A percentile compares a stretch with the other conserved stretches of the same genome.
phyloP scores from a whole-genome alignment of 768 basidiomycete genomes.

The Boletus edulis region DNA sequence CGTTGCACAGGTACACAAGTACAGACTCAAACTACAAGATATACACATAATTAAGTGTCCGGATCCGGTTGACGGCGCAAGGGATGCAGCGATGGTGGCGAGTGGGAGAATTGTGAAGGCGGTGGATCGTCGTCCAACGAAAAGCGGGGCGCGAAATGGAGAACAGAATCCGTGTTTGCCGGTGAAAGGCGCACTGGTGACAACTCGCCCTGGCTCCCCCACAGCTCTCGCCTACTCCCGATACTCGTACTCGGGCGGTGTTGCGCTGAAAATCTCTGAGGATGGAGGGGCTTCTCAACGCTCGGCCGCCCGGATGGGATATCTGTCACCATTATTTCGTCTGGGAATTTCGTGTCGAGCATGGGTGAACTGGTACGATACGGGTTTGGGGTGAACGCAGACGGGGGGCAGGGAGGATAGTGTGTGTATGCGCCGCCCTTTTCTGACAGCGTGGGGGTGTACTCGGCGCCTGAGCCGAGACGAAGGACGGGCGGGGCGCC shows the following conservation, averaged over 20 bases:
- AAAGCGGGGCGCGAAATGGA: conserved; percentile 12
- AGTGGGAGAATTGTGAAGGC: conserved; percentile 1
- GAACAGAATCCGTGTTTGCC: neutral
- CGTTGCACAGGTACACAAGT: neutral
- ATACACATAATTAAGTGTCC: neutral
- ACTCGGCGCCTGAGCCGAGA: conserved; percentile 22
- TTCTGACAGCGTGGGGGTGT: conserved; percentile 13
- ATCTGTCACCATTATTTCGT: conserved; percentile 12
- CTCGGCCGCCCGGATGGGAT: conserved; percentile 13
- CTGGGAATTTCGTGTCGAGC: conserved; percentile 12
- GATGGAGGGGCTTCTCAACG: conserved; percentile 21
- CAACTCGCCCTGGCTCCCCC: conserved; percentile 16
- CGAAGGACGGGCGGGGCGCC: conserved; percentile 28
- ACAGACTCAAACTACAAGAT: conserved; percentile 3
- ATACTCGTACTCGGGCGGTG: conserved; percentile 11
- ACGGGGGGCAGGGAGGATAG: neutral
- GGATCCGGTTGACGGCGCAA: conserved; percentile 24
- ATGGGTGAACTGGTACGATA: conserved; percentile 7
- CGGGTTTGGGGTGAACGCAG: conserved; percentile 14
- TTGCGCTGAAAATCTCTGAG: conserved; percentile 10
- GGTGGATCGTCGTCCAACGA: conserved; percentile 12
- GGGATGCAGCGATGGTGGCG: conserved; percentile 20
- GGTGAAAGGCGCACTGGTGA: conserved; percentile 8
- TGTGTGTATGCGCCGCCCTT: conserved; percentile 7
- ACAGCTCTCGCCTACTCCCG: conserved; percentile 22